Evolutionary conservation across 2,329 filamentous ascomycete species (phyloP).

Genomic region (Emericellopsis atlantica): DNA sequence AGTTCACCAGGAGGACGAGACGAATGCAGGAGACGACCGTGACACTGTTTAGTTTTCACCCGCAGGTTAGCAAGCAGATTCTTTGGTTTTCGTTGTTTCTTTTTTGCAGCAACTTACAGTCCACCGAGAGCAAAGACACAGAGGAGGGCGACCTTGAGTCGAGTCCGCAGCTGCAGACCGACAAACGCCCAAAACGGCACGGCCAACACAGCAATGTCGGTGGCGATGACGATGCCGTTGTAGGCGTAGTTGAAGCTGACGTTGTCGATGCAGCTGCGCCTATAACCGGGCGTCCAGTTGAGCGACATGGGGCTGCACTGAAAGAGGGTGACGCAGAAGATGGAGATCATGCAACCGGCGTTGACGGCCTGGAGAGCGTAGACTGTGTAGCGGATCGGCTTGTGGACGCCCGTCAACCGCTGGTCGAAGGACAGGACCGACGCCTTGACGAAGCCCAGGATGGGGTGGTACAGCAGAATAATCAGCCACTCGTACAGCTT

Average conservation of each 20-base stretch:
- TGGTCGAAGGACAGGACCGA: constrained; percentile 25
- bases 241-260: constrained; percentile 14
- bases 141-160: constrained; percentile 19
- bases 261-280: constrained; percentile 14
- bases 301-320: constrained; percentile 19
- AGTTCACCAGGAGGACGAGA: constrained; percentile 11
- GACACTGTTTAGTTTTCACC: constrained; percentile 2
- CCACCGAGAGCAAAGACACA: constrained; percentile 18
- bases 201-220: constrained; percentile 19
- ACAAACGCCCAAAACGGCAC: constrained; percentile 22
- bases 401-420: constrained; percentile 20
- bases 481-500: constrained; percentile 9
- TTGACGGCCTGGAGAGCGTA: constrained; percentile 16
- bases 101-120: constrained; percentile 6
- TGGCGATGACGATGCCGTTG: constrained; percentile 18
- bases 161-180: constrained; percentile 16
- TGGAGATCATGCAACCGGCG: constrained; percentile 13
- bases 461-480: constrained; percentile 7
- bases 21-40: constrained; percentile 14
- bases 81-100: no score
- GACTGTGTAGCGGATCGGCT: constrained; percentile 15
- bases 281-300: constrained; percentile 10
- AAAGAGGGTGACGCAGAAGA: constrained; percentile 19
- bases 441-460: constrained; percentile 20
- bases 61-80: neutral